Evolutionary conservation across 164 flowering plant genomes (phyloP).

Genomic region (Vitis riparia): DNA sequence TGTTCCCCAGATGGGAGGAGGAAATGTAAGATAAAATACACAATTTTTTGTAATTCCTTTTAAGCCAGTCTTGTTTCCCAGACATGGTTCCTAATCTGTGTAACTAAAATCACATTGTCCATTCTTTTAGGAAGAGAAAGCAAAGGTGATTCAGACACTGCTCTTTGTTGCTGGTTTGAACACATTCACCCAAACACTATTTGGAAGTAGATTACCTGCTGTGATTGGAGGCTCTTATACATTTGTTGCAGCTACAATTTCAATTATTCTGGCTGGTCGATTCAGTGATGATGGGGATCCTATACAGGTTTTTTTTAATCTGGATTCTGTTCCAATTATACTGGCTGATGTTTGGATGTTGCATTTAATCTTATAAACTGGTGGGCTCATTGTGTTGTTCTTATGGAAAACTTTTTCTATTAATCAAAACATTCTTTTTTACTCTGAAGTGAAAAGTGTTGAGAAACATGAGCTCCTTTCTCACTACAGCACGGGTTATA

Average conservation of each 20-base stretch:
- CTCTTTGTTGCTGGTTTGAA: constrained; percentile 96
- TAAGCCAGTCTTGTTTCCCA: background rate
- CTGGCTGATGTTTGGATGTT: background rate
- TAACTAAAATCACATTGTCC: background rate
- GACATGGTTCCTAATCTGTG: background rate
- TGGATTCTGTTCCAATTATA: constrained; percentile 1
- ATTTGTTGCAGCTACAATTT: constrained; percentile 86
- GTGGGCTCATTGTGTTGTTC: background rate
- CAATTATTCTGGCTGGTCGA: constrained; percentile 82
- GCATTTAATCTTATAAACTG: background rate
- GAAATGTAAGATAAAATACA: constrained; percentile 62
- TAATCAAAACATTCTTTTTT: background rate
- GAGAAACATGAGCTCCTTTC: background rate
- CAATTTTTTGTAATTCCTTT: background rate
- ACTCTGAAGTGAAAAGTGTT: background rate
- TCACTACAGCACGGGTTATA: background rate
- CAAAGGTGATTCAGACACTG: constrained; percentile 83
- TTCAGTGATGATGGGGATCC: constrained; percentile 64
- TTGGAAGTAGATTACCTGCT: constrained; percentile 91
- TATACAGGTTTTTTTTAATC: constrained; percentile 42
- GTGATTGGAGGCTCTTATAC: constrained; percentile 92
- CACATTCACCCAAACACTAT: constrained; percentile 71
- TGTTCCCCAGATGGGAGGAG: constrained; percentile 99
- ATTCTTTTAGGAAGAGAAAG: constrained; percentile 77
- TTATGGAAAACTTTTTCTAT: too few relatives aligned